phyloP scores from a whole-genome alignment of 108 stramenopile species.

The Stephanodiscus minutulus region DNA sequence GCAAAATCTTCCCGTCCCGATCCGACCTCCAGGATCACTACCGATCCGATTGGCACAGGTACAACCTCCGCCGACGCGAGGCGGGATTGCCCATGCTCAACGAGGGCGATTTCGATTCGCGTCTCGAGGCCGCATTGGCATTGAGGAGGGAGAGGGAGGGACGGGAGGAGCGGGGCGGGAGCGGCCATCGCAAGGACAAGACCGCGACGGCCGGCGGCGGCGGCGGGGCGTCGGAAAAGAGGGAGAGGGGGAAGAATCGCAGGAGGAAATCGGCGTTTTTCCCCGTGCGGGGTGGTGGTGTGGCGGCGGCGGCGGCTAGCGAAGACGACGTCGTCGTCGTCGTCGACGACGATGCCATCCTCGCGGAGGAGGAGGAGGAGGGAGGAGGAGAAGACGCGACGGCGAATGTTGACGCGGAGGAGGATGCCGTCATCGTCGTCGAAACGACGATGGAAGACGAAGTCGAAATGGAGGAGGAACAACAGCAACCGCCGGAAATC shows the following conservation, averaged over 20 bases:
- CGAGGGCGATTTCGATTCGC: constrained; percentile 72
- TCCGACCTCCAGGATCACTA: constrained; percentile 81
- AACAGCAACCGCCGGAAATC: constrained; percentile 73
- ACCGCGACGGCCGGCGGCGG: neutral
- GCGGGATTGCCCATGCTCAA: constrained; percentile 74
- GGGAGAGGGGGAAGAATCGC: constrained; percentile 20
- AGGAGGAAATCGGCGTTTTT: constrained; percentile 44
- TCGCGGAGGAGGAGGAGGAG: constrained; percentile 19
- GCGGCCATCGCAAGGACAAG: constrained; percentile 67
- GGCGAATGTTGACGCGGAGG: constrained; percentile 10
- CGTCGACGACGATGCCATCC: constrained; percentile 10
- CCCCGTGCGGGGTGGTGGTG: constrained; percentile 10
- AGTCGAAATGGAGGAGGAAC: constrained; percentile 30
- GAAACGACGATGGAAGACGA: constrained; percentile 18
- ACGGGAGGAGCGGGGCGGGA: constrained; percentile 49
- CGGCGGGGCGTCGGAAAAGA: constrained; percentile 5
- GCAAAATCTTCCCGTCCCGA: constrained; percentile 73
- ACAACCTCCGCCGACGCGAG: constrained; percentile 95
- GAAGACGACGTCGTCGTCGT: constrained; percentile 8
- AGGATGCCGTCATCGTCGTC: neutral
- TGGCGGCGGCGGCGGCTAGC: neutral
- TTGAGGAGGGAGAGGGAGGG: constrained; percentile 67
- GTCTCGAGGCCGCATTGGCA: constrained; percentile 83
- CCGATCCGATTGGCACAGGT: constrained; percentile 96
- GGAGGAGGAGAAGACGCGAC: constrained; percentile 10